phyloP scores from a whole-genome alignment of 345 rosid genomes.

The Salix udensis region DNA sequence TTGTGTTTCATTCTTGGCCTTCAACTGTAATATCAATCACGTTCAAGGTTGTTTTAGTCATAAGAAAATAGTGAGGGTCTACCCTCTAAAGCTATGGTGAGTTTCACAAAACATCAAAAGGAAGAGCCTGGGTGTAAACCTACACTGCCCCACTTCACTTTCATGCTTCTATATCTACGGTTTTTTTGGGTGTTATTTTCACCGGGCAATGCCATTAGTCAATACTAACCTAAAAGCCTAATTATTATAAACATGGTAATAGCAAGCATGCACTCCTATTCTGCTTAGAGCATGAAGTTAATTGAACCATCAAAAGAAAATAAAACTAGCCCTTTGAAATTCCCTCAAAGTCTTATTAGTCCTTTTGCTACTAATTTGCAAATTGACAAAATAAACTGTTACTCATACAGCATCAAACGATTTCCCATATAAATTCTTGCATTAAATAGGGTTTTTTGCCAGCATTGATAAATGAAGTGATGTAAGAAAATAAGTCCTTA shows the following conservation, averaged over 20 bases:
- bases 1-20: slow-evolving; percentile 46
- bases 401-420: background rate
- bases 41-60: slow-evolving; percentile 9
- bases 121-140: background rate
- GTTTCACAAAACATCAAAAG: slow-evolving; percentile 29
- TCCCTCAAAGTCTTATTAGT: background rate
- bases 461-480: background rate
- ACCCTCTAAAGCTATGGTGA: slow-evolving; percentile 25
- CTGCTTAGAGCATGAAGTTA: background rate
- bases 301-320: background rate
- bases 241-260: background rate
- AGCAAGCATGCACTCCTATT: background rate
- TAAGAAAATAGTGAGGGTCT: slow-evolving; percentile 12
- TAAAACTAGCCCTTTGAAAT: background rate
- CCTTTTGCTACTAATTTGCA: background rate
- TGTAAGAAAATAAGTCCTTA: background rate
- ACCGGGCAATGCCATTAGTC: background rate
- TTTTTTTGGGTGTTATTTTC: background rate
- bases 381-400: background rate
- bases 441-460: background rate
- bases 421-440: background rate
- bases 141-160: slow-evolving; percentile 7
- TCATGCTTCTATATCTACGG: background rate
- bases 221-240: background rate
- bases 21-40: slow-evolving; percentile 45